Evolutionary conservation across 768 basidiomycete species (phyloP).

Genomic region (Pulveroboletus sp.): DNA sequence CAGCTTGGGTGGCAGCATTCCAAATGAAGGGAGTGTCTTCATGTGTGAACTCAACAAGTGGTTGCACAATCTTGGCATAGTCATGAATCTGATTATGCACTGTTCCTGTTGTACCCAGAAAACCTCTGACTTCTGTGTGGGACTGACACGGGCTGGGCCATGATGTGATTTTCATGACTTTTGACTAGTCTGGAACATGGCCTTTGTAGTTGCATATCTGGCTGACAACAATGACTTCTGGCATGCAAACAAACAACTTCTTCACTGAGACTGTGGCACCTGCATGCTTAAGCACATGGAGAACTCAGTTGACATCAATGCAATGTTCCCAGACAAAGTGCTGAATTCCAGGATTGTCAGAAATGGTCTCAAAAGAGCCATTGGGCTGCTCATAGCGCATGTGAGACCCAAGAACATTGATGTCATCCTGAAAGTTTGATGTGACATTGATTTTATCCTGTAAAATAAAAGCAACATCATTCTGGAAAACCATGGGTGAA

Average conservation of each 20-base stretch:
- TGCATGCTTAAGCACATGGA: conserved; percentile 26
- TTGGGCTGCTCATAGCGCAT: conserved; percentile 35
- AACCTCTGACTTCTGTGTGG: conserved; percentile 20
- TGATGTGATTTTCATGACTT: conserved; percentile 23
- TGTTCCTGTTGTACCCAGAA: conserved; percentile 27
- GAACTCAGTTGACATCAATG: no score
- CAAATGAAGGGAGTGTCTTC: no score
- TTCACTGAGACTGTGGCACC: conserved; percentile 38
- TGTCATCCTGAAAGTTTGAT: conserved; percentile 40
- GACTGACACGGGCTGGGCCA: conserved; percentile 32
- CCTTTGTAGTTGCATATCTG: conserved; percentile 37
- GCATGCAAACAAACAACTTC: no score
- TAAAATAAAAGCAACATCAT: conserved; percentile 36
- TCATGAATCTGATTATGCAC: conserved; percentile 30
- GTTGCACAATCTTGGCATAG: conserved; percentile 23
- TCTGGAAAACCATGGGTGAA: conserved; percentile 38
- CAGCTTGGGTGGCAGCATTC: neutral
- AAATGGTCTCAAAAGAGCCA: no score
- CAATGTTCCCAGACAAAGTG: no score
- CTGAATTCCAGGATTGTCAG: no score
- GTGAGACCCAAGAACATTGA: conserved; percentile 34
- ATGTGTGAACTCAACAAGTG: conserved; percentile 23
- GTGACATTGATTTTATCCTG: conserved; percentile 36
- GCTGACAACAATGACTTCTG: no score
- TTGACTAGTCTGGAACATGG: conserved; percentile 26